phyloP scores from a whole-genome alignment of 176 grass and related monocot genomes.

The Aegilops speltoides region DNA sequence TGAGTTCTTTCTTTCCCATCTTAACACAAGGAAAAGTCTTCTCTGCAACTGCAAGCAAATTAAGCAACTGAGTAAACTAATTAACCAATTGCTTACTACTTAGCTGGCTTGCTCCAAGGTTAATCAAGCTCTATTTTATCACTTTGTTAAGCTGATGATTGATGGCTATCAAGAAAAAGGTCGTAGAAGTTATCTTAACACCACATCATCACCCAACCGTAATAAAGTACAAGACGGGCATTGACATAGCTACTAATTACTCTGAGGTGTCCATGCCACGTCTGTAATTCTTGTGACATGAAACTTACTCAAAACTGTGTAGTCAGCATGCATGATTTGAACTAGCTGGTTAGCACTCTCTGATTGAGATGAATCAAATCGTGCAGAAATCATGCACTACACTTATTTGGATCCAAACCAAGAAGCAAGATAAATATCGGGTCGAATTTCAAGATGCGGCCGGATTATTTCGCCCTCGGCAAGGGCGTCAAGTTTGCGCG shows the following conservation, averaged over 20 bases:
- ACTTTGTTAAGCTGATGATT: constrained; percentile 36
- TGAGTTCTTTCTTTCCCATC: too few relatives aligned
- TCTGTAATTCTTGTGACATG: constrained; percentile 5
- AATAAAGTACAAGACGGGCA: constrained; percentile 27
- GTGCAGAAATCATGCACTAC: not conserved
- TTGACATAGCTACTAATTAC: constrained; percentile 6
- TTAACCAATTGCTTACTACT: not conserved
- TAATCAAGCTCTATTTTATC: constrained; percentile 19
- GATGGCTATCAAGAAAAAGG: constrained; percentile 8
- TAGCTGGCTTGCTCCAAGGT: not conserved
- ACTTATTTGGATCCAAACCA: not conserved
- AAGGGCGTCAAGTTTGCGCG: not conserved
- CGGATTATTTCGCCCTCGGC: not conserved
- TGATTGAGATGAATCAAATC: constrained; percentile 21
- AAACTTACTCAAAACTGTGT: constrained; percentile 1
- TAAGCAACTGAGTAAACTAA: not conserved
- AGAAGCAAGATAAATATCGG: not conserved
- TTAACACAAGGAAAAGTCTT: not conserved
- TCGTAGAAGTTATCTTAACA: constrained; percentile 33
- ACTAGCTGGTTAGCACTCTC: not conserved
- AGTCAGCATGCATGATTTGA: constrained; percentile 20
- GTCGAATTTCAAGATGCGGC: not conserved
- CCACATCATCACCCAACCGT: constrained; percentile 23
- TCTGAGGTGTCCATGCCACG: constrained; percentile 33
- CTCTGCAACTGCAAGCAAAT: not conserved